A percentile compares a stretch with the other conserved stretches of the same genome.
phyloP scores from a whole-genome alignment of 108 stramenopile species.

The Nitzschia sp. region DNA sequence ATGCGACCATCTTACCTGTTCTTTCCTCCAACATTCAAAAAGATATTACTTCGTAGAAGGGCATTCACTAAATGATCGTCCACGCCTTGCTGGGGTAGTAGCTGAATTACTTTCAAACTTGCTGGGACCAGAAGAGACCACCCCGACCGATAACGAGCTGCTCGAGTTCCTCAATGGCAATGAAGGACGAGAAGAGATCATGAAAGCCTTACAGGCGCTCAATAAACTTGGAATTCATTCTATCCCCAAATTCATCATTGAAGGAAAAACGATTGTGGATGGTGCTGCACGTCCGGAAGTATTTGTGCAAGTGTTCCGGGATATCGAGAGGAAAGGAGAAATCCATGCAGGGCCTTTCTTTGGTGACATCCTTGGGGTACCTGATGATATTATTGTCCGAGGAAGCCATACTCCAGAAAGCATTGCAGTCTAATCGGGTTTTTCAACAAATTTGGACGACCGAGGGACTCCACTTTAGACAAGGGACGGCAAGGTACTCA shows the following conservation, averaged over 20 bases:
- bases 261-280: slow-evolving; percentile 71
- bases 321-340: slow-evolving; percentile 60
- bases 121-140: slow-evolving; percentile 23
- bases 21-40: background rate
- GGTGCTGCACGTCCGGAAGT: slow-evolving; percentile 66
- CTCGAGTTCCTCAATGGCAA: slow-evolving; percentile 65
- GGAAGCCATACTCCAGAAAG: slow-evolving; percentile 44
- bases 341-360: slow-evolving; percentile 62
- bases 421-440: background rate
- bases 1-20: background rate
- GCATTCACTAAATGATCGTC: slow-evolving; percentile 60
- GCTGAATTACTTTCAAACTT: slow-evolving; percentile 37
- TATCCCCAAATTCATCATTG: slow-evolving; percentile 87
- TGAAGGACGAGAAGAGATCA: slow-evolving; percentile 69
- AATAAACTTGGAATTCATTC: slow-evolving; percentile 66
- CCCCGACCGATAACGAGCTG: slow-evolving; percentile 34
- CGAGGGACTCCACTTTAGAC: too few relatives aligned
- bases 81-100: slow-evolving; percentile 53
- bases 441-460: background rate
- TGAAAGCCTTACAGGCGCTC: slow-evolving; percentile 49
- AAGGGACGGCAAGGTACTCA: too few relatives aligned
- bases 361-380: slow-evolving; percentile 67
- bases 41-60: slow-evolving; percentile 76
- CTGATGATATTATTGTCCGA: slow-evolving; percentile 42
- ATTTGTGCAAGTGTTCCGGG: slow-evolving; percentile 70